Evolutionary conservation across 805 yeast species (phyloP).

Genomic region (Dipodascus geniculatus): DNA sequence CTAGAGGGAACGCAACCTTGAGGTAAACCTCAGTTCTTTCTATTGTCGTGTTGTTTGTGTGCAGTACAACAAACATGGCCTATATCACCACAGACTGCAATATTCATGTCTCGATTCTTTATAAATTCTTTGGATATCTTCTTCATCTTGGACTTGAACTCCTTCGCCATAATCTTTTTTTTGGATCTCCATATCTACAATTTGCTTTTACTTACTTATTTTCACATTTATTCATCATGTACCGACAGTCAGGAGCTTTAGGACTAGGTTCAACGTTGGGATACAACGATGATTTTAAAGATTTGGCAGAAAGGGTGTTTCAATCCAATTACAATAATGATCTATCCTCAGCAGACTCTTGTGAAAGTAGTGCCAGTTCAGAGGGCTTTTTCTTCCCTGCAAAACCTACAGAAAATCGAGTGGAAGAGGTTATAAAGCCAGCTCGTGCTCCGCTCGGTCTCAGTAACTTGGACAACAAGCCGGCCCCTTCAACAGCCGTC

Average conservation of each 20-base stretch:
- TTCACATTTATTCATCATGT: neutral
- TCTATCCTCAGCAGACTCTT: neutral
- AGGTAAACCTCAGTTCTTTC: neutral
- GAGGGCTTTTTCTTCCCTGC: neutral
- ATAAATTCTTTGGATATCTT: neutral
- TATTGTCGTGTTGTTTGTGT: neutral
- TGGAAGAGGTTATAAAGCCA: neutral
- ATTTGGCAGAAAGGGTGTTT: neutral
- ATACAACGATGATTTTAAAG: neutral
- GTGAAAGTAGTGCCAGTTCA: slow-evolving; percentile 1
- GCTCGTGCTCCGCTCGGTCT: neutral
- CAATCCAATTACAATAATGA: neutral
- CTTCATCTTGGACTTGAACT: neutral
- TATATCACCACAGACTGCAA: neutral
- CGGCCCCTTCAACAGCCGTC: neutral
- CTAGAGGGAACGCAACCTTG: too few relatives aligned
- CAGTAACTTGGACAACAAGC: neutral
- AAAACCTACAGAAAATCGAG: slow-evolving; percentile 1
- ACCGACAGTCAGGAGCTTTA: neutral
- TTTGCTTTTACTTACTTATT: neutral
- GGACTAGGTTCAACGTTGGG: neutral
- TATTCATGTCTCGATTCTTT: neutral
- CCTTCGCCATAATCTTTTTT: neutral
- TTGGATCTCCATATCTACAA: neutral
- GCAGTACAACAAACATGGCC: neutral